These are phyloP conservation scores for Mycena metata DNA, from an alignment of 768 basidiomycete species.

Conservation along the genomic window DNA sequence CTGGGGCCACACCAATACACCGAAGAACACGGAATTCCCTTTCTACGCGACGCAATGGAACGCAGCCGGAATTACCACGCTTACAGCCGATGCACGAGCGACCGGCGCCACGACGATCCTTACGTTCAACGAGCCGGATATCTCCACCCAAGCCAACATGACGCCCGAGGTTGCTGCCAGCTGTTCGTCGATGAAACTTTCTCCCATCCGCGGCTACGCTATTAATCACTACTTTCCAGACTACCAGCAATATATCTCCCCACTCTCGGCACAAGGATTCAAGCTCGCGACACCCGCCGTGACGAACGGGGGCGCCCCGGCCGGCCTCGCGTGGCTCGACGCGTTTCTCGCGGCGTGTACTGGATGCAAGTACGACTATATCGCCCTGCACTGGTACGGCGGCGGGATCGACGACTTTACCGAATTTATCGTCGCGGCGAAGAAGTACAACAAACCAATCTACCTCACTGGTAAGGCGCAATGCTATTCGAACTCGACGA, in stretches of 20 bases:
- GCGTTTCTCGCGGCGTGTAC: slow-evolving; percentile 8
- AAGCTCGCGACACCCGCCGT: slow-evolving; percentile 20
- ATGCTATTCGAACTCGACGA: not conserved
- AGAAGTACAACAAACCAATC: slow-evolving; percentile 18
- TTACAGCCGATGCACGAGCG: slow-evolving; percentile 7
- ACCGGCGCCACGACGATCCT: slow-evolving; percentile 1
- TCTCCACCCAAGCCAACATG: slow-evolving; percentile 14
- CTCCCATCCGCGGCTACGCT: no score
- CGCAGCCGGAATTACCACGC: slow-evolving; percentile 1
- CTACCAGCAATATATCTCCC: slow-evolving; percentile 6
- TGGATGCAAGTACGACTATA: slow-evolving; percentile 17
- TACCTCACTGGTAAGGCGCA: slow-evolving; percentile 5
- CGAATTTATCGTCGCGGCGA: not conserved
- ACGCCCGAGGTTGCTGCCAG: slow-evolving; percentile 10
- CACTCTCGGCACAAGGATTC: slow-evolving; percentile 18
- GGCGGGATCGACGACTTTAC: slow-evolving; percentile 17
- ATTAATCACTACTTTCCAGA: not conserved
- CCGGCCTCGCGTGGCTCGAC: slow-evolving; percentile 14
- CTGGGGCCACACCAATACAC: slow-evolving; percentile 17
- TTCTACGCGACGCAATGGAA: slow-evolving; percentile 25
- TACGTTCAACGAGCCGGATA: slow-evolving; percentile 14
- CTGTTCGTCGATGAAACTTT: not conserved
- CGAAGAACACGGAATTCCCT: slow-evolving; percentile 18
- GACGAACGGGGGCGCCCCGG: slow-evolving; percentile 11
- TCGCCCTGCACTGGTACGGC: slow-evolving; percentile 20